A percentile compares a stretch with the other conserved stretches of the same genome.
Conservation (phyloP, 1,284 basidiomycete genomes). For the Volvariella surrecta region DNA sequence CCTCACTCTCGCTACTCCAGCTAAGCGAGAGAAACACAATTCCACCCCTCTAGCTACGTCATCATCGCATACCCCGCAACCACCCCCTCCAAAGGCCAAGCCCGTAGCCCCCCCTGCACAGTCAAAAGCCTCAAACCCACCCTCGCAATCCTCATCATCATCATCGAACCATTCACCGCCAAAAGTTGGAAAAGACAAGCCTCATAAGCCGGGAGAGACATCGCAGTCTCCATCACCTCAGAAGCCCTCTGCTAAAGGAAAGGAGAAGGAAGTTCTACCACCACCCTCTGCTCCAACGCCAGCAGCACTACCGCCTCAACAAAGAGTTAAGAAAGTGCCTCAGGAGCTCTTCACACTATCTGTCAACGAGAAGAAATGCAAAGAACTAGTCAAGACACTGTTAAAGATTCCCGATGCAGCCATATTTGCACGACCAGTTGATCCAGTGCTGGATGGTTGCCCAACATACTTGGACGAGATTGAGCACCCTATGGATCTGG, state of each 20-base stretch:
- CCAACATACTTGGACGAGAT: conserved; percentile 95
- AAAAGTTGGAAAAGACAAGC: conserved; percentile 36
- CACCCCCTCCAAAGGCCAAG: conserved; percentile 20
- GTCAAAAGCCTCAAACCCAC: conserved; percentile 18
- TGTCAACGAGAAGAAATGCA: conserved; percentile 76
- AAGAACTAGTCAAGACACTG: conserved; percentile 60
- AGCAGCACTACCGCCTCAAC: conserved; percentile 21
- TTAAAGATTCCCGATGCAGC: conserved; percentile 60
- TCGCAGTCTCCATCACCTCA: conserved; percentile 22
- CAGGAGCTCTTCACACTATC: conserved; percentile 28
- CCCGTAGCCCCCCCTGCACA: conserved; percentile 11
- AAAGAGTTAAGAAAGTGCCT: conserved; percentile 32
- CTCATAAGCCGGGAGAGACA: not conserved
- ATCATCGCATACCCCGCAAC: conserved; percentile 17
- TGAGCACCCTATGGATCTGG: conserved; percentile 89
- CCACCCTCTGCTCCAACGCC: conserved; percentile 14
- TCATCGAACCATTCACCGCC: conserved; percentile 5
- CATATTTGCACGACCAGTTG: conserved; percentile 84
- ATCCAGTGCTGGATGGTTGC: conserved; percentile 76
- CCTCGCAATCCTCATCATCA: conserved; percentile 8
- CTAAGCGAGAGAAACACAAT: conserved; percentile 50
- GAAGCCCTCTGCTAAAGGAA: conserved; percentile 43
- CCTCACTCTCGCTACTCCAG: conserved; percentile 47
- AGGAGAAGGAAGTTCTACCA: conserved; percentile 44
- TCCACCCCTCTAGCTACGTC: too few relatives aligned